Base-by-base conservation (phyloP, 257 asterid genomes). In the Craterostigma plantagineum region DNA sequence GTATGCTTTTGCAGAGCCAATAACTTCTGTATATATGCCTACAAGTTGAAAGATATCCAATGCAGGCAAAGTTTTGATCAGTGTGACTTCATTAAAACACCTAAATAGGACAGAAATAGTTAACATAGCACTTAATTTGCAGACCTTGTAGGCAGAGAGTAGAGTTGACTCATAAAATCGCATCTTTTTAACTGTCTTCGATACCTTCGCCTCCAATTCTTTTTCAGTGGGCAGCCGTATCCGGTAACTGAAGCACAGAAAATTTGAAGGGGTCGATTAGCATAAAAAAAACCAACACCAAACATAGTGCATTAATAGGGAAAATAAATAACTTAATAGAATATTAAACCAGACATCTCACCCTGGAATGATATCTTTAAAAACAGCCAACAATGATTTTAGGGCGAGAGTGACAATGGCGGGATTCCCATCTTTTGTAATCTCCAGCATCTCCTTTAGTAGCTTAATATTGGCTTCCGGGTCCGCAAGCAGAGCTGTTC, bases 301-400 rank as follows among this genome's bases (percentile, higher is more conserved):
- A 14, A 18, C 52, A 14, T 33, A 46, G n/a, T 12, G 9, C 16
- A 46, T 10, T 18, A 27, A n/a, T n/a, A n/a, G n/a, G n/a, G n/a
- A n/a, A n/a, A n/a, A n/a, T n/a, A 33, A 58, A 16, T 37, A 37
- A 14, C 57, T 42, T 53, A 17, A 43, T 46, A 18, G 35, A 11
- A 49, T 47, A 45, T 39, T 46, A 52, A n/a, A 53, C 16, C 76
- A 51, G 66, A 78, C 95, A 49, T 55, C 75, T 55, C 68, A 79
- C 99, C 99, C 95, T 34, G 99, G 99, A 64, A 79, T 73, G 38
- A 90, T 83, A 67, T 83, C 95, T 68, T 68, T 83, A 59, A 90
- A 90, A 49, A 90, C 94, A 48, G 99, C 99, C 67, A 90, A 62
- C 69, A 90, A 67, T 38, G 99, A 90, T 58, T 77, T 73, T 38